These are phyloP conservation scores for Diaporthe humulicola DNA, from an alignment of 2,329 filamentous ascomycete species.

Conservation along the genomic window DNA sequence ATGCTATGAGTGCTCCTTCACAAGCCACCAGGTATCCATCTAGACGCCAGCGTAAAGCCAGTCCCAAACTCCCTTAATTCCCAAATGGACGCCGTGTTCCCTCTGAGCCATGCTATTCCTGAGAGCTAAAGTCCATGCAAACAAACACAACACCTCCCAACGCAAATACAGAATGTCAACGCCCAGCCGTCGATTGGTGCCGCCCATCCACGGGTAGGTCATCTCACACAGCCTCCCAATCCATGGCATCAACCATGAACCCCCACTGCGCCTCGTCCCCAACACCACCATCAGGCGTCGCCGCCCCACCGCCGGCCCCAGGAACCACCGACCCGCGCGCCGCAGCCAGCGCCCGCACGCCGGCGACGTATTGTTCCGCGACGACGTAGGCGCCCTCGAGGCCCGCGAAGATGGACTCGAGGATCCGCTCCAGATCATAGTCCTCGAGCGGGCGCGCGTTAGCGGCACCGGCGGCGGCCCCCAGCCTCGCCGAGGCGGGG, in stretches of 20 bases:
- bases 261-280: conserved; percentile 62
- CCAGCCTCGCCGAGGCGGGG: conserved; percentile 44
- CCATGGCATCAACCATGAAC: conserved; percentile 72
- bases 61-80: not conserved
- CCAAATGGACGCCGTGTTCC: not conserved
- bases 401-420: conserved; percentile 68
- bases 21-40: not conserved
- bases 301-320: conserved; percentile 40
- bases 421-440: conserved; percentile 73
- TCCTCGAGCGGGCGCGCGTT: conserved; percentile 62
- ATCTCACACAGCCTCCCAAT: conserved; percentile 61
- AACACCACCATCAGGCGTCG: conserved; percentile 38
- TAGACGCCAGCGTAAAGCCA: not conserved
- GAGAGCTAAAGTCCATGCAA: not conserved
- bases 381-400: conserved; percentile 70
- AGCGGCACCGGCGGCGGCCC: too few species aligned
- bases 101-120: not conserved
- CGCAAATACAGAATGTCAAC: not conserved
- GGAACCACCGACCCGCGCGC: conserved; percentile 42
- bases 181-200: not conserved
- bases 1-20: not conserved
- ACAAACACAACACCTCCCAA: not conserved
- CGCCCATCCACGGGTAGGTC: too few species aligned
- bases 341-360: conserved; percentile 36
- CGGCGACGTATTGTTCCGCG: conserved; percentile 59